These are phyloP conservation scores for Cryptosporidium sp. DNA, from an alignment of 169 alveolate species.

Conservation along the genomic window DNA sequence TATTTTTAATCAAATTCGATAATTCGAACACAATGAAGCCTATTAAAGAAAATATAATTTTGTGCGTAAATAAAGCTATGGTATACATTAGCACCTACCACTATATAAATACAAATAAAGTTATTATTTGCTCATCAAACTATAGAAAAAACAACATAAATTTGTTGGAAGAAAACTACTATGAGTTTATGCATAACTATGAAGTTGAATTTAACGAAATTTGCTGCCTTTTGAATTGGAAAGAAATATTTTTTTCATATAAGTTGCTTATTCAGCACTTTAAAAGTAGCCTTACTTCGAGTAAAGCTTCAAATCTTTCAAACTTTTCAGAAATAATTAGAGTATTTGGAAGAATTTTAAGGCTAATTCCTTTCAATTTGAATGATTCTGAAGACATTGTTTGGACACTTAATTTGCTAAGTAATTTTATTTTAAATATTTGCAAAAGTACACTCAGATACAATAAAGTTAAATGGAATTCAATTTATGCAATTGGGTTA, in stretches of 20 bases:
- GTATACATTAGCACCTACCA: constrained; percentile 18
- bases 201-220: neutral
- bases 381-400: constrained; percentile 1
- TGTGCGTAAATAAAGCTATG: constrained; percentile 26
- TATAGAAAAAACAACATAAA: constrained; percentile 13
- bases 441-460: neutral
- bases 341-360: constrained; percentile 23
- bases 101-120: constrained; percentile 1
- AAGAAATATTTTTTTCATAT: neutral
- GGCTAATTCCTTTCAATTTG: neutral
- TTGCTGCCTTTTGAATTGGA: constrained; percentile 34
- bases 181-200: neutral
- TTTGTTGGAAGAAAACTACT: neutral
- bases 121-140: constrained; percentile 16
- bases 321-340: constrained; percentile 40
- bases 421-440: neutral
- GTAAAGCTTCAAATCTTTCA: neutral
- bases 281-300: neutral
- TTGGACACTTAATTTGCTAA: constrained; percentile 26
- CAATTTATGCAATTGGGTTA: constrained; percentile 52
- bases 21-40: neutral
- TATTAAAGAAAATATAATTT: constrained; percentile 15
- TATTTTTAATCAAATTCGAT: neutral
- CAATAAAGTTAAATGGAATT: constrained; percentile 62
- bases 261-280: neutral